phyloP scores from a whole-genome alignment of 2,329 filamentous ascomycete species.

The Macrophomina tecta region DNA sequence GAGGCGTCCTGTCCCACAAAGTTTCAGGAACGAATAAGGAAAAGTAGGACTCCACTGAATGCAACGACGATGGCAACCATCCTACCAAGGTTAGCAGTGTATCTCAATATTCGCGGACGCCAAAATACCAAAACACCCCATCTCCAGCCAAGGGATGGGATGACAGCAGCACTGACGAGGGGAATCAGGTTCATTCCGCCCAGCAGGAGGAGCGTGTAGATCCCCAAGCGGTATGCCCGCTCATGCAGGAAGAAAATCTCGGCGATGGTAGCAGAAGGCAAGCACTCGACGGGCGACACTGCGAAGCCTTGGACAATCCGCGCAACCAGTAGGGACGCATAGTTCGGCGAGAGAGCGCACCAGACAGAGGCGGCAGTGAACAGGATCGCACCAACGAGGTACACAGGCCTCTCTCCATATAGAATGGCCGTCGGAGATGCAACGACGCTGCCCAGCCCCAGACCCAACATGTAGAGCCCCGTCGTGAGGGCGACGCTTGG shows the following conservation, averaged over 20 bases:
- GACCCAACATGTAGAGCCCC: conserved; percentile 90
- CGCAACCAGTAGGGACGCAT: conserved; percentile 77
- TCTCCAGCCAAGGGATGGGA: conserved; percentile 78
- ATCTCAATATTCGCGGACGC: too few relatives aligned
- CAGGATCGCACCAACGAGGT: conserved; percentile 76
- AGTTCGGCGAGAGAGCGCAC: conserved; percentile 85
- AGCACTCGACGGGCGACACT: conserved; percentile 87
- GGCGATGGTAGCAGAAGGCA: conserved; percentile 91
- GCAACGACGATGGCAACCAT: conserved; percentile 82
- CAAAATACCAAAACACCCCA: conserved; percentile 81
- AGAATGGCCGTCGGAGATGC: conserved; percentile 90
- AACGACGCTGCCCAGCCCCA: conserved; percentile 83
- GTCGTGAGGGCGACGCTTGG: conserved; percentile 84
- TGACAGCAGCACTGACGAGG: conserved; percentile 83
- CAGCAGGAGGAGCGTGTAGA: conserved; percentile 87
- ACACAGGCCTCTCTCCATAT: conserved; percentile 89
- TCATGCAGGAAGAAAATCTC: conserved; percentile 98
- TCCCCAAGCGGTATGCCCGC: conserved; percentile 87
- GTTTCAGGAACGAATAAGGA: conserved; percentile 95
- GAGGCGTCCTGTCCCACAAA: conserved; percentile 88
- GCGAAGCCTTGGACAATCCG: conserved; percentile 87
- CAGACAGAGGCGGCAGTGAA: conserved; percentile 80
- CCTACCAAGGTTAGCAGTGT: conserved; percentile 52
- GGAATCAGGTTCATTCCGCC: conserved; percentile 92
- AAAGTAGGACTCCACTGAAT: conserved; percentile 73